Evolutionary conservation across 2,329 filamentous ascomycete species (phyloP).

Genomic region (Aspergillus japonicus): DNA sequence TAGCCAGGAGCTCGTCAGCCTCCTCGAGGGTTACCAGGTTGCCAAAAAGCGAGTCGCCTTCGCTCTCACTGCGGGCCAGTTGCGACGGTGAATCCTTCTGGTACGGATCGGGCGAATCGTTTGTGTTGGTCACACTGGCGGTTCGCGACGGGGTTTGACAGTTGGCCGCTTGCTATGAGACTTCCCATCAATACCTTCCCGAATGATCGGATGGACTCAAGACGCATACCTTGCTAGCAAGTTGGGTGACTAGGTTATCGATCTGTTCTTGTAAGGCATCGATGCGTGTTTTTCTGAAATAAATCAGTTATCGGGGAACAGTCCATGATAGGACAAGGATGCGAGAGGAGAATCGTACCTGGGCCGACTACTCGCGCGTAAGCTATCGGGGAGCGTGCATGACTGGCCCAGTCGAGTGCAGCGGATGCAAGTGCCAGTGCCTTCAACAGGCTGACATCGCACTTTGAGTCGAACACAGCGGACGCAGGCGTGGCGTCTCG

Average conservation of each 20-base stretch:
- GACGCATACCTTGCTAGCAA: neutral
- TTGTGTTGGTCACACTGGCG: neutral
- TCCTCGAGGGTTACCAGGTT: neutral
- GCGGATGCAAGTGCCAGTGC: constrained; percentile 8
- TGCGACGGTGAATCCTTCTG: neutral
- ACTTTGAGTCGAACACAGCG: constrained; percentile 14
- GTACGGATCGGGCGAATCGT: neutral
- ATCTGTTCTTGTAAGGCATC: constrained; percentile 11
- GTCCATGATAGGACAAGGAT: neutral
- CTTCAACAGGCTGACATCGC: constrained; percentile 4
- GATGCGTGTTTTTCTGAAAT: constrained; percentile 5
- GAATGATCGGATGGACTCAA: neutral
- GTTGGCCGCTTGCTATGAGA: neutral
- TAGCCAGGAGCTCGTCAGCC: constrained; percentile 3
- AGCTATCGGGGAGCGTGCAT: constrained; percentile 5
- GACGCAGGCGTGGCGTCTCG: constrained; percentile 10
- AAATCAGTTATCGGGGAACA: neutral
- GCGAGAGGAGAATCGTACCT: neutral
- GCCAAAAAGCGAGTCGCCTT: neutral
- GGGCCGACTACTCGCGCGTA: constrained; percentile 1
- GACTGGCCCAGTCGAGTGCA: constrained; percentile 12
- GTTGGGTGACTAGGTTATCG: constrained; percentile 3
- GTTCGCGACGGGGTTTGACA: neutral
- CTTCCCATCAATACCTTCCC: too few species aligned
- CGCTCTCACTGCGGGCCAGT: neutral